Evolutionary conservation across 148 eudicot genomes (phyloP).

Genomic region (Vaccinium vitisidaea): DNA sequence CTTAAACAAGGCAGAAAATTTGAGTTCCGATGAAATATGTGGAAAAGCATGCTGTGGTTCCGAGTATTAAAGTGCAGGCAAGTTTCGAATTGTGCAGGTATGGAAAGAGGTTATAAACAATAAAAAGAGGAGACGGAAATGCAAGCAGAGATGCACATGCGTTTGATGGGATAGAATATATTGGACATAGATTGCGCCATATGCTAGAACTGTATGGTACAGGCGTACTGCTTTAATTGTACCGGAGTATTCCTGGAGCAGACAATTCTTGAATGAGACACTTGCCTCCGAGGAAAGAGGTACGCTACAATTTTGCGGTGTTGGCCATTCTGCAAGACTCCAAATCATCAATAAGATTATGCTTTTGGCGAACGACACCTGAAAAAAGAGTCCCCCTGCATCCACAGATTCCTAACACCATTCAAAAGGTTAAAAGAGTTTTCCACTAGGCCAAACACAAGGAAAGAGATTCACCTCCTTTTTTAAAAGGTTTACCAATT

Average conservation of each 20-base stretch:
- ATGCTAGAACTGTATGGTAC: not conserved
- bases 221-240: no score
- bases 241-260: not conserved
- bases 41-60: not conserved
- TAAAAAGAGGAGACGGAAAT: no score
- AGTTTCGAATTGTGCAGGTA: not conserved
- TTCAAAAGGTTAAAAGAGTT: not conserved
- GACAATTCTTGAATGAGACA: not conserved
- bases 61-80: not conserved
- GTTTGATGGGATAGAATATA: not conserved
- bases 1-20: not conserved
- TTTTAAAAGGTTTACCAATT: not conserved
- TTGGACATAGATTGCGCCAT: not conserved
- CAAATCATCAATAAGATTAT: not conserved
- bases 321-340: not conserved
- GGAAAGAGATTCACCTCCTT: slow-evolving; percentile 8
- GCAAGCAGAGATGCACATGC: not conserved
- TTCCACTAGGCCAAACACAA: not conserved
- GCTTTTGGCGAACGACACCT: not conserved
- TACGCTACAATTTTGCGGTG: not conserved
- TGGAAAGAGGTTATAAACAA: no score
- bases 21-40: not conserved
- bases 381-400: not conserved
- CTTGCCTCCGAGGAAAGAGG: not conserved
- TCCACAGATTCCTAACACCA: not conserved